Conservation (phyloP, 768 basidiomycete species). For the Naganishia vishniacii region DNA sequence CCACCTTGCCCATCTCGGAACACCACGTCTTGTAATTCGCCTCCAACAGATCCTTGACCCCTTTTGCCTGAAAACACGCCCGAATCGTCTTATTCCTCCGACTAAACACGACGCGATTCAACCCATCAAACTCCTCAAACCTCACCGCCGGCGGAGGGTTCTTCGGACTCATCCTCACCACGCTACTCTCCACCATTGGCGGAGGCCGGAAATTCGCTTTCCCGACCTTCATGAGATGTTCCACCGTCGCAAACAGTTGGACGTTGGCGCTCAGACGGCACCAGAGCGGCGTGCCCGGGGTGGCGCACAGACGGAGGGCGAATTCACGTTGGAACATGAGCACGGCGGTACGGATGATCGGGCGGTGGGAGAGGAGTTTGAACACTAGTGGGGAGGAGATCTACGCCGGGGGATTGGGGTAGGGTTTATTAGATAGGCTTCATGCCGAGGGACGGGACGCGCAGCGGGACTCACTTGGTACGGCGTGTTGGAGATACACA, state of each 20-base stretch:
- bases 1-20: conserved; percentile 58
- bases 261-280: conserved; percentile 93
- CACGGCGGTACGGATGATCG: conserved; percentile 84
- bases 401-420: conserved; percentile 35
- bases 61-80: conserved; percentile 81
- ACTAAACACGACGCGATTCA: conserved; percentile 82
- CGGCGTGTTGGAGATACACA: conserved; percentile 97
- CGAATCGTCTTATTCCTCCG: conserved; percentile 84
- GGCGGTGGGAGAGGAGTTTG: conserved; percentile 91
- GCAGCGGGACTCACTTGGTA: conserved; percentile 61
- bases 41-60: conserved; percentile 89
- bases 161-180: conserved; percentile 81
- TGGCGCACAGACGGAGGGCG: conserved; percentile 81
- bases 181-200: conserved; percentile 86
- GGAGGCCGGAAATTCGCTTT: conserved; percentile 95
- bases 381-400: conserved; percentile 97
- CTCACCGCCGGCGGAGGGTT: conserved; percentile 93
- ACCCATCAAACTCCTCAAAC: conserved; percentile 96
- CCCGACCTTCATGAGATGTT: conserved; percentile 92
- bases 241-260: conserved; percentile 92
- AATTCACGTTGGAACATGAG: conserved; percentile 99
- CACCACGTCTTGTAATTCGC: conserved; percentile 90
- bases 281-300: conserved; percentile 79
- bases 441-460: neutral
- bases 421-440: neutral